Conservation (phyloP, 2,329 filamentous ascomycete species). For the Paracamarosporium sp. region DNA sequence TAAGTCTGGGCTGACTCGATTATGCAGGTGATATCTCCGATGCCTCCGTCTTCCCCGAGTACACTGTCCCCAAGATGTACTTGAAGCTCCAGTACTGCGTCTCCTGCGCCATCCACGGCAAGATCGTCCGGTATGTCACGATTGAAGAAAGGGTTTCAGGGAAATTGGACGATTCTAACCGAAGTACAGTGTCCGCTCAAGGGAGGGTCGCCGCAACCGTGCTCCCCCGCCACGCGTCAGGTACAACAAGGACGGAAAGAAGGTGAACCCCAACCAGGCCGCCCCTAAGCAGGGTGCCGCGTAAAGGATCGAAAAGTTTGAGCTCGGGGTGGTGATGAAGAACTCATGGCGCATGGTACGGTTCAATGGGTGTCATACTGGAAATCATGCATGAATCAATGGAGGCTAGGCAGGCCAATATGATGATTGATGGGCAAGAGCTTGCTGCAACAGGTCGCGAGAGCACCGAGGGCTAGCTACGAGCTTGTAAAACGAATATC, state of each 20-base stretch:
- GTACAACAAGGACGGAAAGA: slow-evolving; percentile 99
- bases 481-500: slow-evolving; percentile 45
- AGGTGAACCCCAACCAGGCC: slow-evolving; percentile 90
- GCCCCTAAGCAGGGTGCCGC: slow-evolving; percentile 62
- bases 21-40: slow-evolving; percentile 97
- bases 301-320: slow-evolving; percentile 26
- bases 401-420: slow-evolving; percentile 35
- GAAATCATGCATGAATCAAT: slow-evolving; percentile 44
- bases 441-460: slow-evolving; percentile 34
- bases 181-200: slow-evolving; percentile 84
- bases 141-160: slow-evolving; percentile 6
- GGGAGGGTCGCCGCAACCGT: slow-evolving; percentile 97
- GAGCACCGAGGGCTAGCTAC: slow-evolving; percentile 40
- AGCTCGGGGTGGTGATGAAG: slow-evolving; percentile 22
- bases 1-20: slow-evolving; percentile 27
- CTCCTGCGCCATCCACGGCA: slow-evolving; percentile 99
- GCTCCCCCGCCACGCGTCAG: slow-evolving; percentile 95
- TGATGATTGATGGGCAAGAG: slow-evolving; percentile 42
- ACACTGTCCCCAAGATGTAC: slow-evolving; percentile 99
- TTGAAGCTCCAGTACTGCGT: slow-evolving; percentile 99
- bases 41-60: slow-evolving; percentile 98
- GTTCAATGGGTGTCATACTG: slow-evolving; percentile 43
- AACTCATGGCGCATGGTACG: slow-evolving; percentile 46
- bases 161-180: slow-evolving; percentile 19
- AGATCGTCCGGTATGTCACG: slow-evolving; percentile 97